phyloP scores from a whole-genome alignment of 148 eudicot genomes.

The Hydrangea macrophylla region DNA sequence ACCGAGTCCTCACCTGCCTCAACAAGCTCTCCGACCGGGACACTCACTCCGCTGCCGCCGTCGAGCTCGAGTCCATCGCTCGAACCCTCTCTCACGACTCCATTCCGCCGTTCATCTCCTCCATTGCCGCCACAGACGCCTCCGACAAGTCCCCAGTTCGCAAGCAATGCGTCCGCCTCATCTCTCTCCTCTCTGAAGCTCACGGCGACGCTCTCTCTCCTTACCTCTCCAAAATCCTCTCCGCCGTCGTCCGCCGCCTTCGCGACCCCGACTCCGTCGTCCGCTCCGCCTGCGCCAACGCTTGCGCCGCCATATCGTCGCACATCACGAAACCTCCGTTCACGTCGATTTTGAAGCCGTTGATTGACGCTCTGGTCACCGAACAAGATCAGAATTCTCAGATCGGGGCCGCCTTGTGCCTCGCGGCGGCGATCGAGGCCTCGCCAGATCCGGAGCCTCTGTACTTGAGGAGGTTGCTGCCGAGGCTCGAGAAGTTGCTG shows the following conservation, averaged over 20 bases:
- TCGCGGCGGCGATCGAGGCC: slow-evolving; percentile 60
- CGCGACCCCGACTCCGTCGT: slow-evolving; percentile 75
- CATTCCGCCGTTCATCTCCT: slow-evolving; percentile 59
- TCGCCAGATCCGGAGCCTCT: slow-evolving; percentile 42
- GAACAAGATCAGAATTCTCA: slow-evolving; percentile 76
- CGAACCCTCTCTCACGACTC: slow-evolving; percentile 44
- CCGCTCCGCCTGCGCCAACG: slow-evolving; percentile 47
- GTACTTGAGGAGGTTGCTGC: slow-evolving; percentile 30
- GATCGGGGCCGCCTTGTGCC: slow-evolving; percentile 69
- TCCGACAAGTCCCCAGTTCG: slow-evolving; percentile 69
- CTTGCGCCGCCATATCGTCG: slow-evolving; percentile 39
- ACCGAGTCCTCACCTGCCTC: slow-evolving; percentile 73
- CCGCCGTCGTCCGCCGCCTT: slow-evolving; percentile 64
- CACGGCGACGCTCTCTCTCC: slow-evolving; percentile 55
- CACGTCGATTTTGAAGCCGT: slow-evolving; percentile 43
- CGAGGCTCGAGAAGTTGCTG: slow-evolving; percentile 48
- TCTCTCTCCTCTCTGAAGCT: slow-evolving; percentile 47
- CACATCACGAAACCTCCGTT: slow-evolving; percentile 48
- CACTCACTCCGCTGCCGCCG: slow-evolving; percentile 68
- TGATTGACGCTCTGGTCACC: slow-evolving; percentile 62
- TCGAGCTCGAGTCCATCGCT: slow-evolving; percentile 71
- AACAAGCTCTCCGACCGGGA: slow-evolving; percentile 86
- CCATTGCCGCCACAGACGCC: slow-evolving; percentile 78
- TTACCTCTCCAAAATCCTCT: slow-evolving; percentile 60
- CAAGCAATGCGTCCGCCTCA: slow-evolving; percentile 53